phyloP scores from a whole-genome alignment of 2,329 filamentous ascomycete species.

The Microcera coccophila region DNA sequence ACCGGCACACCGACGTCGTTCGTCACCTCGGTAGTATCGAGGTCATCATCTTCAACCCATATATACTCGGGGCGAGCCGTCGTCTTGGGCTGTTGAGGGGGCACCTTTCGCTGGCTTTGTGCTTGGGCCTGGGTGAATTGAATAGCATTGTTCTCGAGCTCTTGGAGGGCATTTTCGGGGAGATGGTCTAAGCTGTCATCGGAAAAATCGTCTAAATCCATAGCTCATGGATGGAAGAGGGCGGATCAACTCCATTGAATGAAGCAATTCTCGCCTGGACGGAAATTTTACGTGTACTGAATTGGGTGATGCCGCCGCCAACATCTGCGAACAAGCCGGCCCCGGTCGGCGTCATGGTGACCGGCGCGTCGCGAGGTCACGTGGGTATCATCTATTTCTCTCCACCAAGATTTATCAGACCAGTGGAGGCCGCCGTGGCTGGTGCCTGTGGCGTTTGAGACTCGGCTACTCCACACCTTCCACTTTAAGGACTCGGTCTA shows the following conservation, averaged over 20 bases:
- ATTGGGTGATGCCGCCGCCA: not conserved
- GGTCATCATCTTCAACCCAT: slow-evolving; percentile 53
- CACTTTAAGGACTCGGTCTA: not conserved
- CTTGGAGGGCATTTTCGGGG: slow-evolving; percentile 53
- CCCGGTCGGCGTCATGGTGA: not conserved
- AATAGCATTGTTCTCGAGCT: slow-evolving; percentile 62
- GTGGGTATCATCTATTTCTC: slow-evolving; percentile 16
- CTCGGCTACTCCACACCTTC: not conserved
- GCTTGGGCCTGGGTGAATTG: slow-evolving; percentile 49
- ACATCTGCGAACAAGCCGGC: not conserved
- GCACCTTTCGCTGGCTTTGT: not conserved
- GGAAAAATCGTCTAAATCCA: slow-evolving; percentile 55
- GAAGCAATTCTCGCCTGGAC: not conserved
- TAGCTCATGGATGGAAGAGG: slow-evolving; percentile 19
- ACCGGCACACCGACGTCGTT: slow-evolving; percentile 44
- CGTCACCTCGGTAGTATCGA: slow-evolving; percentile 56
- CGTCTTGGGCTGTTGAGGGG: slow-evolving; percentile 20
- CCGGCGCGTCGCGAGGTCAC: slow-evolving; percentile 31
- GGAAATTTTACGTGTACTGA: not conserved
- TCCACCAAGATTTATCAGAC: not conserved
- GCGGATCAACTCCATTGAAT: slow-evolving; percentile 21
- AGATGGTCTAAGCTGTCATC: slow-evolving; percentile 62
- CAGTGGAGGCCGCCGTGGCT: slow-evolving; percentile 8
- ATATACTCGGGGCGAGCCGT: slow-evolving; percentile 34
- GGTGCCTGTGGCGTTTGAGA: not conserved